phyloP scores from a whole-genome alignment of 345 rosid species.

The Erodium maritimum region DNA sequence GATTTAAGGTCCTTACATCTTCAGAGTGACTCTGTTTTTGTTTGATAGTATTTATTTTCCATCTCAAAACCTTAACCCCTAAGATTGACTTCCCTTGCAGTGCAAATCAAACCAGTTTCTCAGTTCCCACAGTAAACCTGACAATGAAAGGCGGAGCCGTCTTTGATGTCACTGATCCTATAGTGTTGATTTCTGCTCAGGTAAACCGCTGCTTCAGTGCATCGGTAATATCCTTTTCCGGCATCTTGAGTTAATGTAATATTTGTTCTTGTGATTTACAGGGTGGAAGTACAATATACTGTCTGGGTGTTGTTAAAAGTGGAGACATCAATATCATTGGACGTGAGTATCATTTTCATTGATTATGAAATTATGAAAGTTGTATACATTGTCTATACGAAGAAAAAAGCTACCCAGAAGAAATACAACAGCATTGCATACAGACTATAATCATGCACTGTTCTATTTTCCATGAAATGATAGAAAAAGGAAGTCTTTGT shows the following conservation, averaged over 20 bases:
- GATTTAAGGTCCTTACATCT: constrained; percentile 35
- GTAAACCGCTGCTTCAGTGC: constrained; percentile 20
- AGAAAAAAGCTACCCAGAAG: neutral
- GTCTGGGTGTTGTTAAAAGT: constrained; percentile 63
- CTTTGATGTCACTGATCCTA: constrained; percentile 42
- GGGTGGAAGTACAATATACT: constrained; percentile 32
- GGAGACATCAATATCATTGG: constrained; percentile 67
- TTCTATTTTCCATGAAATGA: too few relatives aligned
- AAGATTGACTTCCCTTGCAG: constrained; percentile 16
- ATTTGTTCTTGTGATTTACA: constrained; percentile 21
- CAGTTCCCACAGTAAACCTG: constrained; percentile 40
- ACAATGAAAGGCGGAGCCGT: constrained; percentile 69
- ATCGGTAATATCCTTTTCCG: constrained; percentile 1
- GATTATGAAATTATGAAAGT: neutral
- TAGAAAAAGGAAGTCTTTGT: too few relatives aligned
- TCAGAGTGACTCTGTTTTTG: neutral
- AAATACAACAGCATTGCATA: neutral
- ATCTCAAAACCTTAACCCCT: neutral
- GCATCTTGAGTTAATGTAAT: constrained; percentile 3
- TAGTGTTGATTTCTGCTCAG: constrained; percentile 18
- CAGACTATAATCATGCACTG: too few relatives aligned
- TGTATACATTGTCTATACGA: neutral
- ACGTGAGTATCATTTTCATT: constrained; percentile 47
- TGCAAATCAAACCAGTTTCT: constrained; percentile 24
- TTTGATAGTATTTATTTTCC: neutral